Percentiles rank a stretch among this genome's conserved stretches.
These are phyloP conservation scores for Kalmanozyma brasiliensis DNA, from an alignment of 1,284 basidiomycete genomes.

Conservation along the genomic window DNA sequence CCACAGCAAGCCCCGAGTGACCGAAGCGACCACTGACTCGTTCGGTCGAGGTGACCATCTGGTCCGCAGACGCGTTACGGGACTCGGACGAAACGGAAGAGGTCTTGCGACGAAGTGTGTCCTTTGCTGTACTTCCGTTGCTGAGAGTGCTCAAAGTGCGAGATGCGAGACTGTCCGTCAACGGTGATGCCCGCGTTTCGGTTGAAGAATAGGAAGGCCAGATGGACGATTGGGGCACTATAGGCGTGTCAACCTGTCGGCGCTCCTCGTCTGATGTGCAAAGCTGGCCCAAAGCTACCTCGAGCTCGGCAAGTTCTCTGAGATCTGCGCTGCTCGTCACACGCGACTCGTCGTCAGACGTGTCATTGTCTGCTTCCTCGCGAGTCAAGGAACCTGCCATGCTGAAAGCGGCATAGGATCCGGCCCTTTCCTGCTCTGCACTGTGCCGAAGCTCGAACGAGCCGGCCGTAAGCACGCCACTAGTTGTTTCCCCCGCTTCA, in stretches of 20 bases:
- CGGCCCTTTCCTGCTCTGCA: background rate
- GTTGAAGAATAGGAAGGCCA: conserved; percentile 20
- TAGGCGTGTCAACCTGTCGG: conserved; percentile 25
- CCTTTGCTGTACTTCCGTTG: conserved; percentile 4
- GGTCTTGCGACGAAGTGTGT: conserved; percentile 32
- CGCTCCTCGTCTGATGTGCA: conserved; percentile 25
- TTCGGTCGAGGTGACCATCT: conserved; percentile 14
- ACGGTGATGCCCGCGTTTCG: conserved; percentile 28
- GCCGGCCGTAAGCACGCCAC: conserved; percentile 28
- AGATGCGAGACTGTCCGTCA: conserved; percentile 19
- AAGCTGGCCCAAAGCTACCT: conserved; percentile 37
- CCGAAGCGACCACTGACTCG: conserved; percentile 16
- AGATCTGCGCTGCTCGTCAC: conserved; percentile 45
- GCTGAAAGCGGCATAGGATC: background rate
- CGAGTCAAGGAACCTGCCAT: conserved; percentile 14
- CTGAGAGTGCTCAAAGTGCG: conserved; percentile 7
- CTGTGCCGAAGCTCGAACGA: conserved; percentile 35
- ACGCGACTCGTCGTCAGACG: conserved; percentile 50
- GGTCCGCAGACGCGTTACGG: conserved; percentile 43
- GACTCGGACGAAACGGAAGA: conserved; percentile 33
- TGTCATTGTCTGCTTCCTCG: conserved; percentile 17
- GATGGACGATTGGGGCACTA: conserved; percentile 17
- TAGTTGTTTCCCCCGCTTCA: conserved; percentile 3
- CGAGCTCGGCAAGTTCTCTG: conserved; percentile 41
- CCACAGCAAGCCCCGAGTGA: conserved; percentile 21